Evolutionary conservation across 2,329 filamentous ascomycete species (phyloP).

Genomic region (Fusarium nelsonii): DNA sequence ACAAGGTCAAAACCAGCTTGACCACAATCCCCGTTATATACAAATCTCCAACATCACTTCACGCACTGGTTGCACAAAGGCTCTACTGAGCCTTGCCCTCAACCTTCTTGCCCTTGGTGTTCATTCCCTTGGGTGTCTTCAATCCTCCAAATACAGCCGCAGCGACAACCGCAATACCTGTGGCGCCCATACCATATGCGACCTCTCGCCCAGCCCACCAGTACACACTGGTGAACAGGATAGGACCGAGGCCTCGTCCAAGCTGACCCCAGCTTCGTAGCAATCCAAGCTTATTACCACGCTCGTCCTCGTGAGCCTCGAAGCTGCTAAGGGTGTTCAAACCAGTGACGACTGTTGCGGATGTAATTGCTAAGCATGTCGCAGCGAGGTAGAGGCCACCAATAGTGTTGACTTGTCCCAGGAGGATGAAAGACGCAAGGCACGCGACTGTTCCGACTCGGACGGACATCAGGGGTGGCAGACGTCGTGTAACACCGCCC

Average conservation of each 20-base stretch:
- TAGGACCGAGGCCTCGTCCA: slow-evolving; percentile 85
- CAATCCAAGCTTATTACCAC: slow-evolving; percentile 87
- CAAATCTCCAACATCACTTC: not conserved
- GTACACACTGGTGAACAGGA: slow-evolving; percentile 94
- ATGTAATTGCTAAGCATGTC: slow-evolving; percentile 87
- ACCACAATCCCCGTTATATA: slow-evolving; percentile 12
- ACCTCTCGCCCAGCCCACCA: slow-evolving; percentile 96
- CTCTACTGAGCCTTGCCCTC: slow-evolving; percentile 35
- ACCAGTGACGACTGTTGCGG: slow-evolving; percentile 93
- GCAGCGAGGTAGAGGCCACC: slow-evolving; percentile 83
- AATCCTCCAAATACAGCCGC: slow-evolving; percentile 77
- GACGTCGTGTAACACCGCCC: slow-evolving; percentile 87
- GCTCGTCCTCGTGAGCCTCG: slow-evolving; percentile 82
- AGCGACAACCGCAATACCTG: slow-evolving; percentile 81
- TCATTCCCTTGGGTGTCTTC: slow-evolving; percentile 67
- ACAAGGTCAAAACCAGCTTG: slow-evolving; percentile 36
- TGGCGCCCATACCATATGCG: slow-evolving; percentile 84
- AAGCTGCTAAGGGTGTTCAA: slow-evolving; percentile 93
- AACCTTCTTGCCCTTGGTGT: slow-evolving; percentile 36
- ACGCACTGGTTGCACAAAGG: not conserved
- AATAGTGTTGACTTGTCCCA: slow-evolving; percentile 77
- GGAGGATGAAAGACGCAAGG: slow-evolving; percentile 81
- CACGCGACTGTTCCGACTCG: slow-evolving; percentile 83
- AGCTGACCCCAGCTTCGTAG: slow-evolving; percentile 87
- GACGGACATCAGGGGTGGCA: slow-evolving; percentile 84